phyloP scores from a whole-genome alignment of 192 early-diverging fungal genomes.

The Podila epigama region DNA sequence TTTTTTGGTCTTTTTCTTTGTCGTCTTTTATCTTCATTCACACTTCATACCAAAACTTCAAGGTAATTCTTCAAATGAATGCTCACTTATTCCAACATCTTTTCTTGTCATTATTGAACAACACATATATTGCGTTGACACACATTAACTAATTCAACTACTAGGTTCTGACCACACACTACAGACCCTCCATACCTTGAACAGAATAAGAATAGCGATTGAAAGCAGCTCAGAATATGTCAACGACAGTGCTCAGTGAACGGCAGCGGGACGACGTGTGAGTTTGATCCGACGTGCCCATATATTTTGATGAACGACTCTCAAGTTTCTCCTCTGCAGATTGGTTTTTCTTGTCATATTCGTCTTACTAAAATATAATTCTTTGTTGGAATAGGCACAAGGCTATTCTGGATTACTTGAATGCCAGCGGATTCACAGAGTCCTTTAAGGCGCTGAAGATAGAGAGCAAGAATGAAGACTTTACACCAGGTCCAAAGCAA shows the following conservation, averaged over 20 bases:
- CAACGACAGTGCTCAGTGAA: conserved; percentile 65
- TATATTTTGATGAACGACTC: neutral
- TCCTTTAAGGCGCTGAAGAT: conserved; percentile 72
- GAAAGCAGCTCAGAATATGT: conserved; percentile 19
- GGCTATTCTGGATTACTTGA: conserved; percentile 90
- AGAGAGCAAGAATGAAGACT: conserved; percentile 79
- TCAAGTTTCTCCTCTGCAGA: neutral
- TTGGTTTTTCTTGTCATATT: neutral
- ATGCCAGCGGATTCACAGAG: conserved; percentile 72
- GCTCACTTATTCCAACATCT: too few species aligned
- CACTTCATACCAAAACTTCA: too few species aligned
- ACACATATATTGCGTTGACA: too few species aligned
- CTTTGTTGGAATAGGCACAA: conserved; percentile 58
- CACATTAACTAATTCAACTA: too few species aligned
- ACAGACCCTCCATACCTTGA: neutral
- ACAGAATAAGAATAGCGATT: too few species aligned
- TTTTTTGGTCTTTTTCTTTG: too few species aligned
- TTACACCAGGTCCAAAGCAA: conserved; percentile 76
- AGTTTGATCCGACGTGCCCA: conserved; percentile 21
- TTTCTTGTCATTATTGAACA: too few species aligned
- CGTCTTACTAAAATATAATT: too few species aligned
- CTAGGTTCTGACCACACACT: neutral
- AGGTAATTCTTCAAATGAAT: too few species aligned
- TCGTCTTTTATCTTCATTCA: too few species aligned
- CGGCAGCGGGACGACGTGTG: conserved; percentile 81